phyloP scores from a whole-genome alignment of 441 rosid species.

The Jatropha multifida region DNA sequence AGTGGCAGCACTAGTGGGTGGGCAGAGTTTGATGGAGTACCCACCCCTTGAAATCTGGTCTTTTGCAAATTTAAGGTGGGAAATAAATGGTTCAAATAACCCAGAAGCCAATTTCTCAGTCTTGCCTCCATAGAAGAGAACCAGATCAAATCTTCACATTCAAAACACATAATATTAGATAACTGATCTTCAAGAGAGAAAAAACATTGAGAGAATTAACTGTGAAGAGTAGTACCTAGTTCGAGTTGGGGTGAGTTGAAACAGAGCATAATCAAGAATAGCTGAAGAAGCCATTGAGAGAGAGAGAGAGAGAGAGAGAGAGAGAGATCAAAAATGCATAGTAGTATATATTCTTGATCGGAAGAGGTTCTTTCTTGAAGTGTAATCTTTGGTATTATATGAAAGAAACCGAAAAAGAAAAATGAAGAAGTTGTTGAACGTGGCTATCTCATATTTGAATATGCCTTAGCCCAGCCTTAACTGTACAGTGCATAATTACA shows the following conservation, averaged over 20 bases:
- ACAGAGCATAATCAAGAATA: constrained; percentile 62
- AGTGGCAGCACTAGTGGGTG: constrained; percentile 46
- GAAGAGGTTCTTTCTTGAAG: background rate
- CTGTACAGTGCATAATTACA: constrained; percentile 5
- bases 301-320: background rate
- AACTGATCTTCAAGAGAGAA: background rate
- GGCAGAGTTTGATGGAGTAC: constrained; percentile 73
- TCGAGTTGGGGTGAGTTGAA: constrained; percentile 81
- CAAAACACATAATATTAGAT: background rate
- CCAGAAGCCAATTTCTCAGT: constrained; percentile 87
- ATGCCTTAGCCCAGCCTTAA: background rate
- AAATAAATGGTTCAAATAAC: constrained; percentile 70
- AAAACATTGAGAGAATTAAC: background rate
- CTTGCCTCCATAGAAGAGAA: constrained; percentile 56
- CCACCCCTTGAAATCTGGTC: constrained; percentile 89
- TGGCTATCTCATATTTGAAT: constrained; percentile 18
- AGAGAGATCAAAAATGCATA: background rate
- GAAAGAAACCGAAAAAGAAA: background rate
- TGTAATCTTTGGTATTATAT: background rate
- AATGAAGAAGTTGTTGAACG: constrained; percentile 13
- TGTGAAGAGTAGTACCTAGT: constrained; percentile 41
- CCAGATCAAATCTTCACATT: constrained; percentile 65
- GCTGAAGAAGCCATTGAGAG: constrained; percentile 42
- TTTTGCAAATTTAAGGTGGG: constrained; percentile 69
- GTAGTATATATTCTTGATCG: background rate